Evolutionary conservation across 1,139 yeast species (phyloP), one percentile per base, ranked within the genome.

Genomic region (Magnusiomyces paraingens): DNA sequence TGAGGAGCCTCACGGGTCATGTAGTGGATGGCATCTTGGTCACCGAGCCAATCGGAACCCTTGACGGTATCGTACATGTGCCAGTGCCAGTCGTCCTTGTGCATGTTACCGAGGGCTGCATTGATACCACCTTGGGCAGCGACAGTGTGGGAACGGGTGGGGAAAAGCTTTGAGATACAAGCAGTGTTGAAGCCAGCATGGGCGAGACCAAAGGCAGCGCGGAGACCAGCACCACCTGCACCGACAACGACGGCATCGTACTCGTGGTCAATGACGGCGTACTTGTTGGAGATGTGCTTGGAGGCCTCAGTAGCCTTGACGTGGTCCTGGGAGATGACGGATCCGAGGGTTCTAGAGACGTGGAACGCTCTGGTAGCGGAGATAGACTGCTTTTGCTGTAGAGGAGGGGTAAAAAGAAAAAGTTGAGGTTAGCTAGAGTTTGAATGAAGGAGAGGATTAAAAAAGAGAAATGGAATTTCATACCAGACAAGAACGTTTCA

Each of bases 41-140:
- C 99, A 66, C 99, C 99, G 61, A 93, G 82, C 99, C 99, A 93
- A 76, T 93, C 99, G n/a, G 97, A 90, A 61, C 99, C 99, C 77
- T 93, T 93, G 66, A 93, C 99, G 67, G 99, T 93, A 70, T 93
- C 99, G 75, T 91, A 91, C 96, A 93, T 91, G 75, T 93, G 99
- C 98, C 99, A 93, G 73, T 88, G 94, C 99, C 99, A 93, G 77
- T 91, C 93, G 73, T 93, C 99, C 64, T 81, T 79, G 77, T 94
- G 98, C 96, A 93, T 91, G 79, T 93, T 93, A 63, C 95, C 79
- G 49, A 93, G 79, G 46, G 99, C 99, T 64, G 99, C 99, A 68
- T 93, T 93, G 74, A 93, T 93, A 76, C 99, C 99, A 74, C 99
- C 99, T 75, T 93, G 99, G 55, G 99, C 99, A 56, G 99, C 99